Conservation (phyloP, 257 asterid species). For the Jacaranda mimosifolia region DNA sequence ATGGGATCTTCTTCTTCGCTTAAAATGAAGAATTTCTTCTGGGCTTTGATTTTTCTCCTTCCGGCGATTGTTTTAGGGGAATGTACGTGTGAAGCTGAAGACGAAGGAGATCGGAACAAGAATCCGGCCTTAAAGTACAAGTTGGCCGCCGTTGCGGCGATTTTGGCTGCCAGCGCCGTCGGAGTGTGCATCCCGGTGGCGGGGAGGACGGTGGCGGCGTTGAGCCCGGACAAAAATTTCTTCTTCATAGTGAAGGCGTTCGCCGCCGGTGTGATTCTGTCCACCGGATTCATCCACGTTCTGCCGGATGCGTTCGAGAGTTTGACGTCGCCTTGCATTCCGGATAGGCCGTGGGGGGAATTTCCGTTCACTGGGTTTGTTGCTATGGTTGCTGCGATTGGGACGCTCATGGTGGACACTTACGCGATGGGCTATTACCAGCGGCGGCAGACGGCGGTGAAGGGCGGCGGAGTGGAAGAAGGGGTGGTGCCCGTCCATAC, state of each 20-base stretch:
- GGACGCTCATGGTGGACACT: constrained; percentile 52
- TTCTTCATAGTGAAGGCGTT: constrained; percentile 57
- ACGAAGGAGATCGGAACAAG: constrained; percentile 28
- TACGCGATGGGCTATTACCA: constrained; percentile 40
- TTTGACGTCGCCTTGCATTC: constrained; percentile 49
- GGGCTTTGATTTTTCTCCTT: not conserved
- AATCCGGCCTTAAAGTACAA: constrained; percentile 43
- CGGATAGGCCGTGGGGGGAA: constrained; percentile 46
- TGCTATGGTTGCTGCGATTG: constrained; percentile 53
- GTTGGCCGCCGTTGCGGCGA: constrained; percentile 39
- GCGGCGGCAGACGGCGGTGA: constrained; percentile 7
- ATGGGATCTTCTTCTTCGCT: not conserved
- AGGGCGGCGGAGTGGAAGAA: constrained; percentile 2
- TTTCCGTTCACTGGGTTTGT: constrained; percentile 58
- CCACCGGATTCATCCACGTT: constrained; percentile 57
- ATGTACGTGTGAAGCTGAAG: constrained; percentile 38
- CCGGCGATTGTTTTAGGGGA: constrained; percentile 27
- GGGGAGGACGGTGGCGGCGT: constrained; percentile 37
- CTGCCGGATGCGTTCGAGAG: constrained; percentile 51
- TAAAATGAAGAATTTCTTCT: not conserved
- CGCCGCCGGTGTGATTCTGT: constrained; percentile 60
- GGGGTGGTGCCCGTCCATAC: constrained; percentile 18
- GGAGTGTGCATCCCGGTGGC: constrained; percentile 49
- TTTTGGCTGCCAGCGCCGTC: constrained; percentile 39
- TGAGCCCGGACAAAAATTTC: constrained; percentile 47